These are phyloP conservation scores for Septoria linicola DNA, from an alignment of 2,329 filamentous ascomycete genomes.

Conservation along the genomic window DNA sequence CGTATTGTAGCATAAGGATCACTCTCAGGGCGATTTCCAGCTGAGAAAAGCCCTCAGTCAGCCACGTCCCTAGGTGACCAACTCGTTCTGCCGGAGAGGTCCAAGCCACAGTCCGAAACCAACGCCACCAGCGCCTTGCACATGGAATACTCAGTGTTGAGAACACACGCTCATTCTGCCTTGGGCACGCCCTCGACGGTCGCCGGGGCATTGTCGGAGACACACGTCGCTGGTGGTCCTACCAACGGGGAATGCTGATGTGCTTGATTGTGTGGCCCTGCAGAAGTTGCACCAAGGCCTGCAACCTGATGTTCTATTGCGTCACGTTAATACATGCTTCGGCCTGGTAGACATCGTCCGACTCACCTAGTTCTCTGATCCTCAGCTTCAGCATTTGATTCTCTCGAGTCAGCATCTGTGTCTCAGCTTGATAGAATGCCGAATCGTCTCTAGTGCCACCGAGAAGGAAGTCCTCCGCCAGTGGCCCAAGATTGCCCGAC, in stretches of 20 bases:
- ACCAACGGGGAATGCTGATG: slow-evolving; percentile 24
- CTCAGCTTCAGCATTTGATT: slow-evolving; percentile 79
- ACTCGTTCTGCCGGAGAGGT: background rate
- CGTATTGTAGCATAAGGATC: background rate
- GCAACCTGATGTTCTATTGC: slow-evolving; percentile 20
- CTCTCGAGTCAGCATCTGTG: slow-evolving; percentile 72
- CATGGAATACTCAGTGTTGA: background rate
- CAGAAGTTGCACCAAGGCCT: slow-evolving; percentile 12
- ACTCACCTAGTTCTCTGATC: slow-evolving; percentile 60
- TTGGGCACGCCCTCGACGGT: background rate
- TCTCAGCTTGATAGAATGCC: slow-evolving; percentile 79
- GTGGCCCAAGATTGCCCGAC: slow-evolving; percentile 50
- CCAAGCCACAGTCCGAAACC: background rate
- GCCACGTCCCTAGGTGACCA: too few species aligned
- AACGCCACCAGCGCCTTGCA: slow-evolving; percentile 9
- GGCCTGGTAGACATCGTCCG: background rate
- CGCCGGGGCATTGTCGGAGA: background rate
- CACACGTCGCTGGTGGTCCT: slow-evolving; percentile 22
- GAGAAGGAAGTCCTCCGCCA: slow-evolving; percentile 58
- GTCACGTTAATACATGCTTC: background rate
- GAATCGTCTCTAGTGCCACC: slow-evolving; percentile 66
- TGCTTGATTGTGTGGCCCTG: slow-evolving; percentile 1
- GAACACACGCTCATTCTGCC: background rate
- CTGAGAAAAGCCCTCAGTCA: too few species aligned
- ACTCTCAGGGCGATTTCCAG: background rate